Base-by-base conservation (phyloP, 345 rosid species). In the Hypericum perforatum region DNA sequence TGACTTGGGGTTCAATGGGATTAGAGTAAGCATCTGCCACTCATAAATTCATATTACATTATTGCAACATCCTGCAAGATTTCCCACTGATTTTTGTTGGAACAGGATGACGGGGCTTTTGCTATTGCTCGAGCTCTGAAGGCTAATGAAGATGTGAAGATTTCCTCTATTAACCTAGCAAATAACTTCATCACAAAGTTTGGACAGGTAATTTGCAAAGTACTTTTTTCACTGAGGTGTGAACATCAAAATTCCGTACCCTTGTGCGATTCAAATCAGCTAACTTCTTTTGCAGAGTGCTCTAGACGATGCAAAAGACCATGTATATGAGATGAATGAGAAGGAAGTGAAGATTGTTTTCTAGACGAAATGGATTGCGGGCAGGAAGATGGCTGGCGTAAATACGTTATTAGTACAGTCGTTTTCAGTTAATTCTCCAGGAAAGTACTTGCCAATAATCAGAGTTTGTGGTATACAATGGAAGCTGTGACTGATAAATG, bases 121-220 rank as follows among this genome's bases (percentile, higher is more conserved):
- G 79, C 98, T 15, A 85, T 91, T 52, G 98, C 95, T 59, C 96
- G 85, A 77, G 96, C 96, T 11, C 76, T 91, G 56, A 91, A 91
- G 77, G 80, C 92, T 14, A 91, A 87, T 58, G 96, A 82, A 76
- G 95, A 87, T 67, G 95, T 85, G 8, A 78, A 84, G 1, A 80
- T 91, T 39, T 67, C 84, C 56, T 84, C 95, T 7, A 60, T 91
- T 52, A 85, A 87, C 70, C 95, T 91, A 0, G 81, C 86, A 41
- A 87, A 74, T 59, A 91, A 91, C 75, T 84, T 91, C 72, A 79
- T 91, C 57, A 85, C 96, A 41, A 91, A 91, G 71, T 87, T 87
- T 70, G 95, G 98, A 46, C 98, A 91, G 95, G 96, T 91, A 72
- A 62, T 40, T 5, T 16, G 6, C 16, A 5, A 10, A 11, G 7